Base-by-base conservation (phyloP, 768 basidiomycete genomes). In the Mycena metata region DNA sequence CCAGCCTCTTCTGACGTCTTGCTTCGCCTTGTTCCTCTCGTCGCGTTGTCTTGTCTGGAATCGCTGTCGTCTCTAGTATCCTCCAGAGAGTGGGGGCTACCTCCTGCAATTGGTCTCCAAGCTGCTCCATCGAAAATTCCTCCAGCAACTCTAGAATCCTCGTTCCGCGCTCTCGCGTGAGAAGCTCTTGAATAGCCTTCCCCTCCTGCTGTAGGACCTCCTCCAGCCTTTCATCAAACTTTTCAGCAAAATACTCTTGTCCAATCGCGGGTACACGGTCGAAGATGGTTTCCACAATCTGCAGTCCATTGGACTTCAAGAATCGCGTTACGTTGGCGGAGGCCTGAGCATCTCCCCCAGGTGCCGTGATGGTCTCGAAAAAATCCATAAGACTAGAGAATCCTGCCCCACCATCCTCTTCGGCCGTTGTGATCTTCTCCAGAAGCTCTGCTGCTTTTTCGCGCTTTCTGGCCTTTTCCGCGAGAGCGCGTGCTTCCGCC, bases 91-190 rank as follows among this genome's bases (percentile, higher is more conserved):
- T 61, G 2, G 60, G 60, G n/a, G 60, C 50, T 11, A 61, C 33
- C 15, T 10, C 17, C 16, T 51, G 30, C 11, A 61, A 17, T 17
- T 64, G 21, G 21, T 41, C 24, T 55, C 45, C 61, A 3, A 69
- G 41, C 21, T 69, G 9, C 35, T 56, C 61, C 67, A 69, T 64
- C 2, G 60, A 63, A 15, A 69, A 69, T 5, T 39, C 39, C 4
- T 63, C 36, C 35, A 69, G 39, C n/a, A 64, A 36, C 23, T 59
- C 41, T n/a, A 45, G 3, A 9, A 50, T 43, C 7, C 45, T 43
- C 2, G 67, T 64, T 5, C 3, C 23, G n/a, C 9, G 19, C 8
- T 33, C 33, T 8, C 62, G 55, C 1, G 67, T 64, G 6, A 69
- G 36, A 19, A 50, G 47, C 2, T 46, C 56, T 47, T 69, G 67